A percentile compares a stretch with the other conserved stretches of the same genome.
Conservation (phyloP, 257 asterid species). For the Fraxinus pennsylvanica region DNA sequence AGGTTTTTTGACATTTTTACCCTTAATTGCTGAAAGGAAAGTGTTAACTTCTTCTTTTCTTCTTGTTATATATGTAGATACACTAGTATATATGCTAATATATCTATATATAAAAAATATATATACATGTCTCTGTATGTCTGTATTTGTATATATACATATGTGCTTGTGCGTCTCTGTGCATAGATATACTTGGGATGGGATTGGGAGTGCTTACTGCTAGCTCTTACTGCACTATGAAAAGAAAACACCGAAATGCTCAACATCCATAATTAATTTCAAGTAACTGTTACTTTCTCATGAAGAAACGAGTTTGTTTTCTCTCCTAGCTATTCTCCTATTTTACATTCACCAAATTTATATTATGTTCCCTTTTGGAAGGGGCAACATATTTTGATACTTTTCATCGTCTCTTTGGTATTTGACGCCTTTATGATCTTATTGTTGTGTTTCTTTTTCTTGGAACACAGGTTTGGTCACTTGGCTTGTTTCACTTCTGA, state of each 20-base stretch:
- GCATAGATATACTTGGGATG: neutral
- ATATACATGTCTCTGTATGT: neutral
- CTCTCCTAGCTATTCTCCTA: neutral
- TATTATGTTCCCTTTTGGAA: neutral
- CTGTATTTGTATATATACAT: neutral
- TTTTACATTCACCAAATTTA: neutral
- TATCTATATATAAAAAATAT: neutral
- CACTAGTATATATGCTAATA: neutral
- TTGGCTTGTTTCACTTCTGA: constrained; percentile 86
- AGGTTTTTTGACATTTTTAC: neutral
- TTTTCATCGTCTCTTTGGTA: neutral
- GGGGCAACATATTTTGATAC: constrained; percentile 9
- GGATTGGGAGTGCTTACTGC: neutral
- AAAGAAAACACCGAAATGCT: constrained; percentile 9
- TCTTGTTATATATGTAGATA: neutral
- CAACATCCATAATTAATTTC: constrained; percentile 8
- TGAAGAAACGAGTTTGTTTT: neutral
- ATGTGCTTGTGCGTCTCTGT: neutral
- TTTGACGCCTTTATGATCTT: constrained; percentile 23
- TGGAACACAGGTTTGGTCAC: constrained; percentile 82
- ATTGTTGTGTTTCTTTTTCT: constrained; percentile 18
- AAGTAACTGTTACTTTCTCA: neutral
- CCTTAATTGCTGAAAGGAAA: neutral
- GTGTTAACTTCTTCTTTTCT: neutral
- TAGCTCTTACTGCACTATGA: constrained; percentile 11